These are phyloP conservation scores for Silybum marianum DNA, from an alignment of 129 eudicot species.

Conservation along the genomic window DNA sequence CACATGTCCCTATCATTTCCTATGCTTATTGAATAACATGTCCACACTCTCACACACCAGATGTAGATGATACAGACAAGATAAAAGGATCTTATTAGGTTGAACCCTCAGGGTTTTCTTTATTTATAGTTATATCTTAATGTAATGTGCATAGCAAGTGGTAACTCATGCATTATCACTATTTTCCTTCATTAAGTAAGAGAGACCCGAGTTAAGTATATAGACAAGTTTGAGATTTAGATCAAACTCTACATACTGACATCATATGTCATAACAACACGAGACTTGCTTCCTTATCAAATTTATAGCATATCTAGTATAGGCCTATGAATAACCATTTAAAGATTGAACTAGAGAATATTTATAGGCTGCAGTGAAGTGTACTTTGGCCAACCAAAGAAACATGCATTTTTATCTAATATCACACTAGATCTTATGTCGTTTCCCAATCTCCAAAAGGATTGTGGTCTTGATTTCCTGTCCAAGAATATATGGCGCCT, in stretches of 20 bases:
- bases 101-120: not conserved
- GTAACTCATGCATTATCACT: not conserved
- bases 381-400: slow-evolving; percentile 13
- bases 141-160: not conserved
- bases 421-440: slow-evolving; percentile 8
- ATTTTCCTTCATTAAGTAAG: not conserved
- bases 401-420: slow-evolving; percentile 6
- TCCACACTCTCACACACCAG: not conserved
- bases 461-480: not conserved
- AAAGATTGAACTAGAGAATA: slow-evolving; percentile 24
- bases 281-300: slow-evolving; percentile 6
- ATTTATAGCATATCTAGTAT: not conserved
- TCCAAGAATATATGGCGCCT: slow-evolving; percentile 22
- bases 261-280: not conserved
- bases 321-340: not conserved
- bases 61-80: not conserved
- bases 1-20: not conserved
- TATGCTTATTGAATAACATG: not conserved
- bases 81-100: not conserved
- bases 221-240: not conserved
- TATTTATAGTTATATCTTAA: not conserved
- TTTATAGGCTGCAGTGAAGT: slow-evolving; percentile 7
- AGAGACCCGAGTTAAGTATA: not conserved
- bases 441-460: slow-evolving; percentile 17
- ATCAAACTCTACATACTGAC: not conserved